Conservation (phyloP, 1,284 basidiomycete genomes). For the Naganishia sp. region DNA sequence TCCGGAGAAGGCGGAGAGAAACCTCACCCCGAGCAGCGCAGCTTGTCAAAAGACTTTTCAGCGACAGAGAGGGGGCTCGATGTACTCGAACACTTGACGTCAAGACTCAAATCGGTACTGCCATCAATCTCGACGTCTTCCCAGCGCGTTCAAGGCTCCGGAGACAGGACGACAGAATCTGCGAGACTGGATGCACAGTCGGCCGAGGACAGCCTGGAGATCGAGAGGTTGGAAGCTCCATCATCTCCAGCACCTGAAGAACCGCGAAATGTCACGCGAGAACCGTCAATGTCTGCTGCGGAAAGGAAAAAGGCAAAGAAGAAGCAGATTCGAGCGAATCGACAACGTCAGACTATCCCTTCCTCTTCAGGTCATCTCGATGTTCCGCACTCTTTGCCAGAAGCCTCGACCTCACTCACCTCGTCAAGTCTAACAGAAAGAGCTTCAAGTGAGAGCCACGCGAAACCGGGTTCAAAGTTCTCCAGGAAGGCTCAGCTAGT, state of each 20-base stretch:
- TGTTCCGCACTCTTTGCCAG: slow-evolving; percentile 1
- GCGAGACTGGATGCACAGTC: no score
- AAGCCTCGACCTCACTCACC: background rate
- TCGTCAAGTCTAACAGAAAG: no score
- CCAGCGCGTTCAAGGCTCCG: background rate
- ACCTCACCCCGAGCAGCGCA: background rate
- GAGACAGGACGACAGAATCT: background rate
- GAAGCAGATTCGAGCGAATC: slow-evolving; percentile 14
- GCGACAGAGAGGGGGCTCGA: background rate
- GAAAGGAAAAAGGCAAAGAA: slow-evolving; percentile 25
- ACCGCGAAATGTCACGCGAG: background rate
- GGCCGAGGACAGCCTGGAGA: no score
- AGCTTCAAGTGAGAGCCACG: background rate
- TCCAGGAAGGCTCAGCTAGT: background rate
- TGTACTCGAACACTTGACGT: background rate
- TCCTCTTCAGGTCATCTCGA: slow-evolving; percentile 5
- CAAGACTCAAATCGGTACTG: slow-evolving; percentile 13
- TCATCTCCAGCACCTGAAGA: background rate
- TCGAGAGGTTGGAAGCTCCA: no score
- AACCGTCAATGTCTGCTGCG: slow-evolving; percentile 2
- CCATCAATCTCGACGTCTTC: background rate
- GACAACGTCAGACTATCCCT: background rate
- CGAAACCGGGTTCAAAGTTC: background rate
- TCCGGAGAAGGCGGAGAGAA: background rate
- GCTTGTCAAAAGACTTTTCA: no score